A percentile compares a stretch with the other conserved stretches of the same genome.
These are phyloP conservation scores for Staphylotrichum longicolle DNA, from an alignment of 495 filamentous ascomycete species.

Conservation along the genomic window DNA sequence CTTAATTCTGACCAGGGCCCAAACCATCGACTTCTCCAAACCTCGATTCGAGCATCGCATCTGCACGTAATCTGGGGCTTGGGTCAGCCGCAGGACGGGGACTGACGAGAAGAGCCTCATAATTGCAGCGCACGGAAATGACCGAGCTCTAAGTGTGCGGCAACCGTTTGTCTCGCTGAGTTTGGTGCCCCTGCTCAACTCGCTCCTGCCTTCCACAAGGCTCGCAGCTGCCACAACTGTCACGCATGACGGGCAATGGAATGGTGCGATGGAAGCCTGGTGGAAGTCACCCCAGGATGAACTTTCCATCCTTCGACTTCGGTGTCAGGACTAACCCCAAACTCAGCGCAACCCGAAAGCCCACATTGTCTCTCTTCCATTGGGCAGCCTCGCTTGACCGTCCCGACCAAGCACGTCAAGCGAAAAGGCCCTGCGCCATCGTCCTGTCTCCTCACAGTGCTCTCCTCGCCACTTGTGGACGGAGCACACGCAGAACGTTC, in stretches of 20 bases:
- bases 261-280: not conserved
- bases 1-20: slow-evolving; percentile 11
- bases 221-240: not conserved
- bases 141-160: not conserved
- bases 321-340: not conserved
- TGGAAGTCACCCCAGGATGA: too few species aligned
- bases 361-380: not conserved
- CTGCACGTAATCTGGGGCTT: slow-evolving; percentile 9
- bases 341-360: not conserved
- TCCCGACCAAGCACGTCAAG: not conserved
- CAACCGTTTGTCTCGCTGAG: too few species aligned
- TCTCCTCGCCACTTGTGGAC: not conserved
- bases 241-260: not conserved
- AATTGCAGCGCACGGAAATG: not conserved
- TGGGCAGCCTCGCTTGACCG: too few species aligned
- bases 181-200: too few species aligned
- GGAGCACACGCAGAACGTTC: slow-evolving; percentile 14
- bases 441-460: not conserved
- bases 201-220: not conserved
- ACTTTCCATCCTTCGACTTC: too few species aligned
- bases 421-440: slow-evolving; percentile 3
- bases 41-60: not conserved
- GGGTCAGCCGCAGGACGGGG: not conserved
- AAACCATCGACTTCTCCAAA: slow-evolving; percentile 2
- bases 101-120: not conserved